Evolutionary conservation across 2,329 filamentous ascomycete genomes (phyloP), one percentile per base, ranked within the genome.

Genomic region (Monilinia laxa): DNA sequence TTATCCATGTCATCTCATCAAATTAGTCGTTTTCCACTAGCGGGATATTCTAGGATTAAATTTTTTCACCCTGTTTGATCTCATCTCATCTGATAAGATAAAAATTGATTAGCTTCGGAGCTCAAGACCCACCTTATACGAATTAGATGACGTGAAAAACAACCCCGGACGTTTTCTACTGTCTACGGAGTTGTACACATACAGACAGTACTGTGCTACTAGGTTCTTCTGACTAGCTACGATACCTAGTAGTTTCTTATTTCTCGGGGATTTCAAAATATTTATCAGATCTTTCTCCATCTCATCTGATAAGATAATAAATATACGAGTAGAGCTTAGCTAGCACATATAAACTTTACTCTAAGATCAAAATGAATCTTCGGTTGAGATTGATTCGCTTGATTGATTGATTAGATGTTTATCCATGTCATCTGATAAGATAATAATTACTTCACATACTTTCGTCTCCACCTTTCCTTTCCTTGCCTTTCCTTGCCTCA

Each of bases 81-180:
- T 35, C 52, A 69, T 67, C 56, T 63, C 62, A 56, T 68, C 68
- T 54, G 63, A 67, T 65, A 67, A 58, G 53, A 66, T 45, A 35
- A 64, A 28, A 42, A 62, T 53, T 25, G 18, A 35, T 12, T 54
- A 14, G 5, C 5, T 2, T 38, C 45, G 20, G 28, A 51, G 14
- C 20, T 38, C 1, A 12, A 9, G 35, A 38, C 16, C 57, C 58
- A 60, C 58, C 14, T 3, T 60, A 38, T n/a, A 62, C 47, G 59
- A 62, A 40, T 14, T 62, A 20, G 35, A 42, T 54, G 20, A 55
- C 31, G 53, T 38, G 31, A 38, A 60, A n/a, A 18, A 35, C 9
- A 31, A 11, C 18, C 25, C 14, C 12, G 18, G n/a, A 6, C 12
- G 25, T 42, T 47, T 58, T 58, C 20, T 4, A 45, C n/a, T n/a